A percentile compares a stretch with the other conserved stretches of the same genome.
phyloP scores from a whole-genome alignment of 768 basidiomycete genomes.

The Xerocomellus chrysenteron region DNA sequence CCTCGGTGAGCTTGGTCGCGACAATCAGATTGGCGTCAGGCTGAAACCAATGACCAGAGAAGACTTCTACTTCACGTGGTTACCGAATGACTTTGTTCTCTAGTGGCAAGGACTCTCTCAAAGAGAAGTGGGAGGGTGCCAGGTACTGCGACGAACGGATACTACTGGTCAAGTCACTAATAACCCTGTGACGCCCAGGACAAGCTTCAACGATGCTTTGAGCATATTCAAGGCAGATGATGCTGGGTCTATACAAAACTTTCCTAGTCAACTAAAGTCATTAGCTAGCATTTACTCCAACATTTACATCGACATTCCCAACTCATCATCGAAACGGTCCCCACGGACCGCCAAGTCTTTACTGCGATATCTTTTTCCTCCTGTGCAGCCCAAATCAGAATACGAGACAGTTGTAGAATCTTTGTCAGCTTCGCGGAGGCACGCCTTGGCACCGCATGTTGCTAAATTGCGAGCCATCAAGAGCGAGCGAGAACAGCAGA shows the following conservation, averaged over 20 bases:
- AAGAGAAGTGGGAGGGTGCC: constrained; percentile 94
- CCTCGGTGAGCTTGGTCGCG: constrained; percentile 51
- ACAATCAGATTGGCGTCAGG: neutral
- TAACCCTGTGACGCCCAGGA: constrained; percentile 38
- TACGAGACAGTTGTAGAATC: constrained; percentile 56
- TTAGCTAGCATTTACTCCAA: constrained; percentile 48
- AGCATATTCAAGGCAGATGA: constrained; percentile 78
- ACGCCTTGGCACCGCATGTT: constrained; percentile 64
- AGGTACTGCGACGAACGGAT: constrained; percentile 37
- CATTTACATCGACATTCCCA: constrained; percentile 53
- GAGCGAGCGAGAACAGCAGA: constrained; percentile 67
- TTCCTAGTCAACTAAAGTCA: constrained; percentile 58
- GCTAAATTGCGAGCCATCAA: constrained; percentile 76
- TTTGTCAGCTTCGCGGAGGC: constrained; percentile 45
- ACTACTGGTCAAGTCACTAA: neutral
- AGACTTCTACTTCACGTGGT: constrained; percentile 65
- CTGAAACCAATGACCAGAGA: constrained; percentile 47
- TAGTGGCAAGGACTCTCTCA: constrained; percentile 64
- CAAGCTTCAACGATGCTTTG: constrained; percentile 63
- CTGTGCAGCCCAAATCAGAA: constrained; percentile 37
- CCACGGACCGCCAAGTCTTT: constrained; percentile 50
- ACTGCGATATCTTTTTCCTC: constrained; percentile 47
- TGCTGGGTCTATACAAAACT: constrained; percentile 54
- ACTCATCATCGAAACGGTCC: constrained; percentile 38
- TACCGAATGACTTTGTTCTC: constrained; percentile 89